Percentiles rank a stretch among this genome's conserved stretches.
Conservation (phyloP, 1,284 basidiomycete genomes). For the Hemileia vastatrix region DNA sequence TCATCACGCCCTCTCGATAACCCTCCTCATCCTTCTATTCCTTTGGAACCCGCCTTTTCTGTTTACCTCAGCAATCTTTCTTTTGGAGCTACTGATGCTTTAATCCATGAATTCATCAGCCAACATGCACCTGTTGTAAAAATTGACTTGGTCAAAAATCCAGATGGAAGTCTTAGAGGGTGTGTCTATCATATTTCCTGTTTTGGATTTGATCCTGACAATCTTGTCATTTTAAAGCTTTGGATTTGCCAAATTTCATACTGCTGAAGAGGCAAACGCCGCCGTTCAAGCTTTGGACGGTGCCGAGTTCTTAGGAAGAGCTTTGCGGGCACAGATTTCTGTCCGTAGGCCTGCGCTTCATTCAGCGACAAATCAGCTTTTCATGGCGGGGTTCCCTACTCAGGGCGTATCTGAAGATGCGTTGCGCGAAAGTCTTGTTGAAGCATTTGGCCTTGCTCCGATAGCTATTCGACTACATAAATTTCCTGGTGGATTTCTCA, state of each 20-base stretch:
- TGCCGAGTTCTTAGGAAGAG: slow-evolving; percentile 10
- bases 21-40: neutral
- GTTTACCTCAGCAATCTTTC: slow-evolving; percentile 22
- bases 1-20: neutral
- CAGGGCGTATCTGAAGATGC: slow-evolving; percentile 12
- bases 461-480: slow-evolving; percentile 15
- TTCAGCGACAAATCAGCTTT: slow-evolving; percentile 12
- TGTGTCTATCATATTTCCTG: neutral
- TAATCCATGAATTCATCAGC: slow-evolving; percentile 11
- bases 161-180: slow-evolving; percentile 15
- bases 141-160: slow-evolving; percentile 12
- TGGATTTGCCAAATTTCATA: slow-evolving; percentile 17
- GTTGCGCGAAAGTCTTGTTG: neutral
- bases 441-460: slow-evolving; percentile 3
- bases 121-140: slow-evolving; percentile 17
- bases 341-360: slow-evolving; percentile 5
- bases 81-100: slow-evolving; percentile 12
- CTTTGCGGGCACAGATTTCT: slow-evolving; percentile 5
- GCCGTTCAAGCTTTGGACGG: slow-evolving; percentile 11
- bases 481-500: slow-evolving; percentile 19
- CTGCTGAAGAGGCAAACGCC: slow-evolving; percentile 12
- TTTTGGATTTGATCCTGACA: neutral
- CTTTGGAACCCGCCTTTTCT: neutral
- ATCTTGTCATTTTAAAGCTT: neutral
- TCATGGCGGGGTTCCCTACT: slow-evolving; percentile 20